phyloP scores from a whole-genome alignment of 208 protist species.

The Trypanosoma cruzi region DNA sequence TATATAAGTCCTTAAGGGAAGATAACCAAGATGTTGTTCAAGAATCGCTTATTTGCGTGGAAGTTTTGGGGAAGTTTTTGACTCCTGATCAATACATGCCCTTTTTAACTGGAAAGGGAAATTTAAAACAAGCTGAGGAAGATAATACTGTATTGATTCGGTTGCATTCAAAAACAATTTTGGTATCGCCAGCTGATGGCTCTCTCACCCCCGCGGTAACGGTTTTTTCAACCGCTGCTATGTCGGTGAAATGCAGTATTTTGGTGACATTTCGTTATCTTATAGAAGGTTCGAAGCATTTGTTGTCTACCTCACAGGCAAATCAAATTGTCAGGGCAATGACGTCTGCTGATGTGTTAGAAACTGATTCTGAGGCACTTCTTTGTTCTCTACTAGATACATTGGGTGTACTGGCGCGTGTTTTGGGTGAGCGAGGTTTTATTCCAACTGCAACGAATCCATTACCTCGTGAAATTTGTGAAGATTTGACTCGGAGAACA shows the following conservation, averaged over 20 bases:
- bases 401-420: conserved; percentile 34
- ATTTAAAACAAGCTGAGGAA: conserved; percentile 35
- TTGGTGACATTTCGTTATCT: conserved; percentile 67
- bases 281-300: conserved; percentile 61
- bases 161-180: conserved; percentile 62
- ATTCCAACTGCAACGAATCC: conserved; percentile 57
- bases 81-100: conserved; percentile 90
- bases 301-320: conserved; percentile 60
- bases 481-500: conserved; percentile 62
- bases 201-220: conserved; percentile 35
- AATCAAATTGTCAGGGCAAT: conserved; percentile 64
- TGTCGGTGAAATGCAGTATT: conserved; percentile 77
- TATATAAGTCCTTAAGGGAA: conserved; percentile 87
- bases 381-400: conserved; percentile 64
- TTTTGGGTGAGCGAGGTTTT: conserved; percentile 58
- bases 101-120: conserved; percentile 68
- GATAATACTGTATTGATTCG: conserved; percentile 39
- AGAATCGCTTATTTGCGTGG: conserved; percentile 75
- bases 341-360: conserved; percentile 61
- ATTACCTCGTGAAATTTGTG: conserved; percentile 48
- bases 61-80: conserved; percentile 87
- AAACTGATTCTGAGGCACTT: conserved; percentile 65
- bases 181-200: conserved; percentile 49
- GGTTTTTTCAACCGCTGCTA: conserved; percentile 86
- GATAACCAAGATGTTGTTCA: conserved; percentile 68